phyloP scores from a whole-genome alignment of 345 rosid species.

The Populus ilicifolia region DNA sequence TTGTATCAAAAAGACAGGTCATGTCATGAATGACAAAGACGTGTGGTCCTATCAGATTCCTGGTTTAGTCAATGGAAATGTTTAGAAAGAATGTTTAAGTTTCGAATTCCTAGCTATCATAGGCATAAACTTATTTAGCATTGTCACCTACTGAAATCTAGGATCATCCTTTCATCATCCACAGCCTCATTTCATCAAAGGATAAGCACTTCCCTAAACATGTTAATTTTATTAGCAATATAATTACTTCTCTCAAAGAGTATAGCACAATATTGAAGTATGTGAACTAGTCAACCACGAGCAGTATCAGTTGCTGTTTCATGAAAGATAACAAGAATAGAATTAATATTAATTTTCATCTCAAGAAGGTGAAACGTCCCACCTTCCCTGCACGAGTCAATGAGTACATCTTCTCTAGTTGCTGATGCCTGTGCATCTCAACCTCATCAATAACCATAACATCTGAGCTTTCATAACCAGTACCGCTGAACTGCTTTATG shows the following conservation, averaged over 20 bases:
- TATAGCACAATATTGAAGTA: not conserved
- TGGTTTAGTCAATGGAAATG: not conserved
- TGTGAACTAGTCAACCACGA: not conserved
- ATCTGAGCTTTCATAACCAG: conserved; percentile 88
- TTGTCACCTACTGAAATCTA: not conserved
- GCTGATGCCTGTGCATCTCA: conserved; percentile 93
- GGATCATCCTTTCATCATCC: not conserved
- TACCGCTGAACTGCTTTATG: conserved; percentile 81
- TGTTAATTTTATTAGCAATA: not conserved
- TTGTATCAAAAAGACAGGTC: not conserved
- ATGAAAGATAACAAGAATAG: not conserved
- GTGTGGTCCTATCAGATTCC: not conserved
- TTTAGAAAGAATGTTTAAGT: not conserved
- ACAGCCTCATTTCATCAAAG: not conserved
- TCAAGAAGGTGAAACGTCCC: not conserved
- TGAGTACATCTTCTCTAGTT: conserved; percentile 78
- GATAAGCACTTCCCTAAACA: not conserved
- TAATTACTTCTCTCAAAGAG: not conserved
- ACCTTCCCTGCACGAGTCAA: conserved; percentile 85
- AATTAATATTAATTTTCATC: not conserved
- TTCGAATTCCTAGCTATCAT: not conserved
- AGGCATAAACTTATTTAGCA: not conserved
- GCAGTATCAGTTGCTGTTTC: not conserved
- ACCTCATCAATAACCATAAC: conserved; percentile 85
- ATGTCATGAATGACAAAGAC: not conserved